These are phyloP conservation scores for Physcia stellaris DNA, from an alignment of 495 filamentous ascomycete genomes.

Conservation along the genomic window DNA sequence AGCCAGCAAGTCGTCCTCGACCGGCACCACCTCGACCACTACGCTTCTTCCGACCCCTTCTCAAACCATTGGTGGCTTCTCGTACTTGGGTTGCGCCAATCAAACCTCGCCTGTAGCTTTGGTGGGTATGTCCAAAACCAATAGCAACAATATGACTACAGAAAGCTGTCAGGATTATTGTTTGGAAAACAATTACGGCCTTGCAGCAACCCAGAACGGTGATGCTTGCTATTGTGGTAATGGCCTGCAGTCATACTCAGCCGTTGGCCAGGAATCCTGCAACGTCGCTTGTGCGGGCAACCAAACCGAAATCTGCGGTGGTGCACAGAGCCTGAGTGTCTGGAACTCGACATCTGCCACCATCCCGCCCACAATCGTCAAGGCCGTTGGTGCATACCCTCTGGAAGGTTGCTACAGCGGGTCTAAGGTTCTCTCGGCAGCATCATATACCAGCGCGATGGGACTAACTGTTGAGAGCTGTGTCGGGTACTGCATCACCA, in stretches of 20 bases:
- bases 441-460: slow-evolving; percentile 16
- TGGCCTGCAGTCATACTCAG: slow-evolving; percentile 12
- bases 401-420: slow-evolving; percentile 21
- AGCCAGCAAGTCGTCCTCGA: background rate
- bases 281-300: slow-evolving; percentile 37
- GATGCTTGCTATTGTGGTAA: slow-evolving; percentile 37
- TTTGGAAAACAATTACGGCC: slow-evolving; percentile 2
- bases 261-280: slow-evolving; percentile 24
- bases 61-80: slow-evolving; percentile 24
- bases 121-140: background rate
- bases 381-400: slow-evolving; percentile 13
- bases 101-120: slow-evolving; percentile 29
- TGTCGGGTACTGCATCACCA: slow-evolving; percentile 21
- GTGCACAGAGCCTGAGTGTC: slow-evolving; percentile 1
- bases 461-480: slow-evolving; percentile 30
- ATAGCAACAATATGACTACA: background rate
- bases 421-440: slow-evolving; percentile 11
- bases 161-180: slow-evolving; percentile 6
- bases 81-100: slow-evolving; percentile 33
- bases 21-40: slow-evolving; percentile 5
- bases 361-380: slow-evolving; percentile 12
- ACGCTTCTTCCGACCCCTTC: slow-evolving; percentile 18
- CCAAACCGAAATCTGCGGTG: slow-evolving; percentile 13
- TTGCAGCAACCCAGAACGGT: slow-evolving; percentile 24
- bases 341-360: slow-evolving; percentile 12